Evolutionary conservation across 768 basidiomycete species (phyloP), one percentile per base, ranked within the genome.

Genomic region (Pisolithus albus): DNA sequence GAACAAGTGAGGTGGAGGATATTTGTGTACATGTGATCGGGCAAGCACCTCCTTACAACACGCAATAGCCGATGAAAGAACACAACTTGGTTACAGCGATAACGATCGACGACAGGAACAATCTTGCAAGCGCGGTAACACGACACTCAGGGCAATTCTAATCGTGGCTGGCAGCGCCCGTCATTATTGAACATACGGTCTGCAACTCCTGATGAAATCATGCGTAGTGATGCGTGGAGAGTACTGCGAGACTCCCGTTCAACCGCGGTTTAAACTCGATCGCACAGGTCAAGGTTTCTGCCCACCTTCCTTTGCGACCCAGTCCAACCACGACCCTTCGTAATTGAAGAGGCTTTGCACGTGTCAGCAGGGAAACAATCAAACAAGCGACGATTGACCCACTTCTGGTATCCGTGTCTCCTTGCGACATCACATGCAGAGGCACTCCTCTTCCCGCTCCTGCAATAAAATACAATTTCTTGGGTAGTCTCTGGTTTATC

Each of bases 381-480:
- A 28, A 34, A 42, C 37, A 32, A 38, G 30, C 28, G 34, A 24
- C 41, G 43, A 3, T 30, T 18, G 11, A 69, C 84, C 43, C 60
- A 91, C 90, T 89, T 89, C 48, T 73, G 81, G 59, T 79, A 96
- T 5, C 93, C 92, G 61, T 84, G 86, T 55, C 87, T 72, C 60
- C 81, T 83, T 0, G 91, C 89, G 40, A 88, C 76, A 61, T 95
- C 90, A 50, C 84, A 76, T 2, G 94, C 94, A 10, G 84, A 81
- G 3, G 84, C 74, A 54, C 89, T 89, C 45, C 94, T 78, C 66
- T 81, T 82, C 10, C 94, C 94, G 50, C 90, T 91, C 45, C 92
- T 77, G 67, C 94, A 97, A 70, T 92, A 95, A 66, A 94, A 92
- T 28, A 86, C 81, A 32, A 96, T 70, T 60, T 89, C 85, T 61